Percentiles rank a stretch among this genome's conserved stretches.
Conservation (phyloP, 257 asterid genomes). For the Ajuga chamaepitys region DNA sequence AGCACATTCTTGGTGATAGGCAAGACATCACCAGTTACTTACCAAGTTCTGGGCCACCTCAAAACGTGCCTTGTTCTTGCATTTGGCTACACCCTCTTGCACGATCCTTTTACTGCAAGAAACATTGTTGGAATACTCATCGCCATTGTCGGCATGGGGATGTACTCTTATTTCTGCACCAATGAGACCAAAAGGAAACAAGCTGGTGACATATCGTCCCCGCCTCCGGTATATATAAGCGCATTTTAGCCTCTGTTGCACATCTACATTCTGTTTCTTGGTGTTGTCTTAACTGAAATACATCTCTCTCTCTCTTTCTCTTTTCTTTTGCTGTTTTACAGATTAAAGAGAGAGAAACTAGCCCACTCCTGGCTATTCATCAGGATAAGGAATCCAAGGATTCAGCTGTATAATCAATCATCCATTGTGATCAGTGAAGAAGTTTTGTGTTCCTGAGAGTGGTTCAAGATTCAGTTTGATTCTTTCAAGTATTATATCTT, state of each 20-base stretch:
- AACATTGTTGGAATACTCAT: conserved; percentile 68
- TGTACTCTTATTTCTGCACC: conserved; percentile 79
- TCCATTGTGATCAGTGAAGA: conserved; percentile 10
- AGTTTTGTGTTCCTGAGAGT: conserved; percentile 6
- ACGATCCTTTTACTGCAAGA: conserved; percentile 75
- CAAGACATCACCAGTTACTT: conserved; percentile 92
- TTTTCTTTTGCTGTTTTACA: too few relatives aligned
- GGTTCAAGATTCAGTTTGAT: not conserved
- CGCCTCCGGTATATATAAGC: conserved; percentile 33
- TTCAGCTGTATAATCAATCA: conserved; percentile 26
- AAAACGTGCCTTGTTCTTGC: conserved; percentile 89
- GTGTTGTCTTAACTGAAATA: not conserved
- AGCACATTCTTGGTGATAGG: conserved; percentile 93
- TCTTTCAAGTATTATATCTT: conserved; percentile 12
- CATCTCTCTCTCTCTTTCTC: not conserved
- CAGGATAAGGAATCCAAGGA: conserved; percentile 56
- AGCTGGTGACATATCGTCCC: conserved; percentile 31
- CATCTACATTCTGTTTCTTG: too few relatives aligned
- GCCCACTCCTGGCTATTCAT: conserved; percentile 45
- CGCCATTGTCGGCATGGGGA: conserved; percentile 80
- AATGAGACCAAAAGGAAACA: conserved; percentile 62
- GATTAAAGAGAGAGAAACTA: conserved; percentile 65
- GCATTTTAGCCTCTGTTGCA: not conserved
- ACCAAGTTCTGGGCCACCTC: conserved; percentile 83
- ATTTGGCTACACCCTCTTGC: conserved; percentile 76